Base-by-base conservation (phyloP, 371 early-diverging fungal genomes). In the Syncephalastrum racemosum region DNA sequence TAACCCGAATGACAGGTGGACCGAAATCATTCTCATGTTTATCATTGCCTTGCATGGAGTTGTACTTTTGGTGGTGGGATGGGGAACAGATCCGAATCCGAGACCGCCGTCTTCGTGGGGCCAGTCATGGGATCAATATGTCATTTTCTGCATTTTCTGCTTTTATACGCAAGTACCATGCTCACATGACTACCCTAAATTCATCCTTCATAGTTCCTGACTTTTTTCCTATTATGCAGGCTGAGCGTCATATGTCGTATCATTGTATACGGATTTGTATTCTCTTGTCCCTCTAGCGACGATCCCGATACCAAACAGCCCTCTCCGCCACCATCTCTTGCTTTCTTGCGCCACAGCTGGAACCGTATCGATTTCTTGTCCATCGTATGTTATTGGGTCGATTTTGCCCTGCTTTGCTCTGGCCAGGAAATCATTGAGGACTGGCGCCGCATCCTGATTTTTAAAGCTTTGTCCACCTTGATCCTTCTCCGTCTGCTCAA, bases 321-420 rank as follows among this genome's bases (percentile, higher is more conserved):
- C 36, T 0, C 36, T 31, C 41, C 48, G 41, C 58, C 54, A 39
- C 57, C 54, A 18, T 67, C 71, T 44, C 54, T 68, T 2, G 82
- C 88, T 0, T 87, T 77, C 48, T 69, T 87, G 18, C 71, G 88
- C 13, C 88, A 87, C 46, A 80, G 81, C 46, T 87, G 83, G 82
- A 86, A 86, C 51, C 73, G 88, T n/a, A 73, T 87, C 22, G 88
- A 87, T 55, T 70, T 86, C 44, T 39, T 86, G 13, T 75, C 86
- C 0, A 77, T 87, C 0, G n/a, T 79, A 0, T 67, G 72, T 6
- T 87, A 75, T 67, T 87, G 85, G 84, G 67, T 86, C 42, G 82
- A 85, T 56, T 63, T 86, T 23, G 57, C 49, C 16, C 56, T 87
- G 13, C 60, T 76, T 39, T 43, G 78, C 7, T 47, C 67, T 12